These are phyloP conservation scores for Aspergillus sp. DNA, from an alignment of 2,329 filamentous ascomycete species.

Conservation along the genomic window DNA sequence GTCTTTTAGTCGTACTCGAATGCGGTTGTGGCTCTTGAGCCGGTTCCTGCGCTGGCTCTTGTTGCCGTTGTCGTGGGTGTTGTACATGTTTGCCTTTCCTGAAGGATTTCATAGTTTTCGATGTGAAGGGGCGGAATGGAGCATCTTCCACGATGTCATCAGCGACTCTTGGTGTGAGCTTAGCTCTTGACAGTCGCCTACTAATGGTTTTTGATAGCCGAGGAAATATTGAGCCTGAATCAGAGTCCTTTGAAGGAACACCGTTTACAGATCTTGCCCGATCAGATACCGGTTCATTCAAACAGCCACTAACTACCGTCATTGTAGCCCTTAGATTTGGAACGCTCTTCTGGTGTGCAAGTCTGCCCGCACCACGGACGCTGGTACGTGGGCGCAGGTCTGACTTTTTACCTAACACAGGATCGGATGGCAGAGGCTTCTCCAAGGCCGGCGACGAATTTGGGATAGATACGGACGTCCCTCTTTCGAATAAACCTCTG, in stretches of 20 bases:
- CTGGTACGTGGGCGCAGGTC: slow-evolving; percentile 13
- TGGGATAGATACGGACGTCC: slow-evolving; percentile 4
- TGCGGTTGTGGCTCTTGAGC: slow-evolving; percentile 9
- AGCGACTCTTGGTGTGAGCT: slow-evolving; percentile 20
- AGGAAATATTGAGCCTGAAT: slow-evolving; percentile 13
- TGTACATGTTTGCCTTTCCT: slow-evolving; percentile 19
- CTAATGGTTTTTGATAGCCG: slow-evolving; percentile 21
- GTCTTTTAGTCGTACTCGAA: slow-evolving; percentile 7
- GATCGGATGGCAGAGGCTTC: slow-evolving; percentile 34
- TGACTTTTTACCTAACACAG: slow-evolving; percentile 11
- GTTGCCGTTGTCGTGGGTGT: background rate
- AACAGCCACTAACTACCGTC: slow-evolving; percentile 11
- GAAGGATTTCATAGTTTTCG: slow-evolving; percentile 22
- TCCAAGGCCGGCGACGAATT: slow-evolving; percentile 14
- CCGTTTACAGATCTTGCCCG: slow-evolving; percentile 27
- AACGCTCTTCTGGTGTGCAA: slow-evolving; percentile 17
- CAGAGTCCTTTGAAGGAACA: slow-evolving; percentile 10
- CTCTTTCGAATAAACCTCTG: slow-evolving; percentile 26
- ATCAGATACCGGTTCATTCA: slow-evolving; percentile 14
- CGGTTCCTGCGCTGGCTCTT: slow-evolving; percentile 1
- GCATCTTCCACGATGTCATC: slow-evolving; percentile 16
- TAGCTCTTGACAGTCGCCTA: slow-evolving; percentile 25
- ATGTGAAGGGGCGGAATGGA: slow-evolving; percentile 26
- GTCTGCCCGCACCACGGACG: slow-evolving; percentile 6
- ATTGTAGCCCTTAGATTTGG: slow-evolving; percentile 17